Evolutionary conservation across 2,329 filamentous ascomycete genomes (phyloP).

Genomic region (Ophiostoma pallidulum): DNA sequence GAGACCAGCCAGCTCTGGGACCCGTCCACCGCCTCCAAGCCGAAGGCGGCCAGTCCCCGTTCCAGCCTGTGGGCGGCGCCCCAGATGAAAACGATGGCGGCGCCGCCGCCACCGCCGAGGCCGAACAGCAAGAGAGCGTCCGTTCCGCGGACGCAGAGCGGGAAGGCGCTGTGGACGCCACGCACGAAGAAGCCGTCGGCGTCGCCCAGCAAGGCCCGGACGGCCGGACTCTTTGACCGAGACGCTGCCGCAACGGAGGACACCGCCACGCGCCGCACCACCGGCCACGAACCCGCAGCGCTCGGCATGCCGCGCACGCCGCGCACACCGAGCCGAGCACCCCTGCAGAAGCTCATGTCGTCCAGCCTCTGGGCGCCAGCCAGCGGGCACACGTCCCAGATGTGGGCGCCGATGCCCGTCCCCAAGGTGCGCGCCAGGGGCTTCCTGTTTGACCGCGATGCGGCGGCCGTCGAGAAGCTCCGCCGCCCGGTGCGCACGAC

Average conservation of each 20-base stretch:
- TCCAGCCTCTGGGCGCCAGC: conserved; percentile 4
- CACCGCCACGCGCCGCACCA: conserved; percentile 7
- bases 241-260: conserved; percentile 3
- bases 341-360: conserved; percentile 7
- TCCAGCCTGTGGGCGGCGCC: conserved; percentile 5
- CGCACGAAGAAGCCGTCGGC: not conserved
- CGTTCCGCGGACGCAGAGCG: no score
- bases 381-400: not conserved
- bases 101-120: no score
- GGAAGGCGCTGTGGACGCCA: not conserved
- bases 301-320: conserved; percentile 9
- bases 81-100: not conserved
- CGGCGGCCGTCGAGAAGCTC: conserved; percentile 8
- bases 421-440: conserved; percentile 5
- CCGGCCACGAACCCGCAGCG: conserved; percentile 5
- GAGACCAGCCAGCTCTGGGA: conserved; percentile 19
- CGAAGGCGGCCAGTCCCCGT: not conserved
- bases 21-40: not conserved
- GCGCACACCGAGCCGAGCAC: not conserved
- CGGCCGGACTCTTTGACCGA: conserved; percentile 10
- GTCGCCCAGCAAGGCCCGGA: not conserved
- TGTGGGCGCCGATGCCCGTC: conserved; percentile 11
- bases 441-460: conserved; percentile 12
- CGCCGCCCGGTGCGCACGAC: conserved; percentile 15
- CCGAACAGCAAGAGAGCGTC: no score